Evolutionary conservation across 2,329 filamentous ascomycete species (phyloP).

Genomic region (Diaporthe citrichinensis): DNA sequence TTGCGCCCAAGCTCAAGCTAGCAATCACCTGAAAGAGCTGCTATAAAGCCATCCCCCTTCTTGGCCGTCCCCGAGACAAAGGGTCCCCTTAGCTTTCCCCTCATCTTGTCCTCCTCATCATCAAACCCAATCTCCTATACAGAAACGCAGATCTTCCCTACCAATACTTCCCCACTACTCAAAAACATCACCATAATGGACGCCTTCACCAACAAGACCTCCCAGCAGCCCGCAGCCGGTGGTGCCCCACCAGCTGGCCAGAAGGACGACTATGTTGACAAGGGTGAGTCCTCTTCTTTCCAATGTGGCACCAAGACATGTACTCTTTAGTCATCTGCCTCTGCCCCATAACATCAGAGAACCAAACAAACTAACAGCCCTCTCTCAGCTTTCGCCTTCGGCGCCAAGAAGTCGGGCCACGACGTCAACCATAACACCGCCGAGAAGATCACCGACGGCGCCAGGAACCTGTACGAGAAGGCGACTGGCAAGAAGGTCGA

Average conservation of each 20-base stretch:
- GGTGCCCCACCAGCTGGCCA: conserved; percentile 39
- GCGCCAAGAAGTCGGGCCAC: conserved; percentile 48
- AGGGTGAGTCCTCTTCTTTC: conserved; percentile 44
- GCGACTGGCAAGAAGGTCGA: conserved; percentile 55
- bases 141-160: neutral
- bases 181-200: conserved; percentile 9
- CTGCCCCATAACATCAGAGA: neutral
- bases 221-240: conserved; percentile 13
- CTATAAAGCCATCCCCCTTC: conserved; percentile 16
- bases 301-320: too few species aligned
- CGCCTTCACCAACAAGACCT: conserved; percentile 27
- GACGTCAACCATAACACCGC: conserved; percentile 40
- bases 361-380: conserved; percentile 38
- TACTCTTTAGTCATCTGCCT: too few species aligned
- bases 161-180: too few species aligned
- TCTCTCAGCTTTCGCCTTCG: conserved; percentile 47
- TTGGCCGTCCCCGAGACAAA: neutral
- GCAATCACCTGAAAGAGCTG: neutral
- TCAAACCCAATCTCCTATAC: neutral
- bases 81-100: neutral
- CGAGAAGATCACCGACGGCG: conserved; percentile 53
- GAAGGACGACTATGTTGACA: conserved; percentile 52
- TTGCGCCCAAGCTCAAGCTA: conserved; percentile 10
- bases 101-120: neutral
- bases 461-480: conserved; percentile 55